Evolutionary conservation across 768 basidiomycete species (phyloP).

Genomic region (Termitomyces sp.): DNA sequence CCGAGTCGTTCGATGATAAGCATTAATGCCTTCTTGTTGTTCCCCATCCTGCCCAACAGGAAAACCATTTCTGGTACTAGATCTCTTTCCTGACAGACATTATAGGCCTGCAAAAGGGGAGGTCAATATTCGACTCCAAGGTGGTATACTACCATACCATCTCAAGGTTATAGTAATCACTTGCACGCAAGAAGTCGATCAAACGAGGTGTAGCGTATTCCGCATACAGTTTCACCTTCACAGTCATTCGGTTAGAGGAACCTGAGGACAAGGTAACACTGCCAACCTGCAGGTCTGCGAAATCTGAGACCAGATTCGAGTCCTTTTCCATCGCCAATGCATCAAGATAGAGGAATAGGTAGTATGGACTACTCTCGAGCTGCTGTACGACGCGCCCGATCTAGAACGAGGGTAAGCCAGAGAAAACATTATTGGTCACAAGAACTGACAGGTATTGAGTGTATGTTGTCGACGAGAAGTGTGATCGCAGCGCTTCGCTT

Average conservation of each 20-base stretch:
- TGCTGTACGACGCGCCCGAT: constrained; percentile 86
- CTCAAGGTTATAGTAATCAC: constrained; percentile 88
- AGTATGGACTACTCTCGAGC: constrained; percentile 66
- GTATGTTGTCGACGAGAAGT: constrained; percentile 87
- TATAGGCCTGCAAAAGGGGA: constrained; percentile 58
- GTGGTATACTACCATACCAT: constrained; percentile 34
- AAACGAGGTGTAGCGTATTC: constrained; percentile 75
- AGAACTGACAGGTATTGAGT: constrained; percentile 82
- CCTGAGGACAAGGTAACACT: not conserved
- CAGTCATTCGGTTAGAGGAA: not conserved
- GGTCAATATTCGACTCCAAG: not conserved
- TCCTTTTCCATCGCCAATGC: constrained; percentile 79
- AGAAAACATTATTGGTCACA: not conserved
- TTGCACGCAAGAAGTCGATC: constrained; percentile 88
- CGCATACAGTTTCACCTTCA: constrained; percentile 79
- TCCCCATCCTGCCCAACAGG: constrained; percentile 94
- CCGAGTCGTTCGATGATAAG: constrained; percentile 94
- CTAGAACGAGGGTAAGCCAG: constrained; percentile 31
- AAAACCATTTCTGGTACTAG: constrained; percentile 97
- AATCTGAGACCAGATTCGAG: constrained; percentile 69
- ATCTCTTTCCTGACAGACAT: constrained; percentile 78
- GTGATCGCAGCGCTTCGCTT: constrained; percentile 73
- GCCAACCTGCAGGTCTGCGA: constrained; percentile 75
- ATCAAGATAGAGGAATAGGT: constrained; percentile 91
- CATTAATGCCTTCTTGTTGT: constrained; percentile 90